Evolutionary conservation across 176 grass and related monocot genomes (phyloP), one percentile per base, ranked within the genome.

Genomic region (Hordeum marinum): DNA sequence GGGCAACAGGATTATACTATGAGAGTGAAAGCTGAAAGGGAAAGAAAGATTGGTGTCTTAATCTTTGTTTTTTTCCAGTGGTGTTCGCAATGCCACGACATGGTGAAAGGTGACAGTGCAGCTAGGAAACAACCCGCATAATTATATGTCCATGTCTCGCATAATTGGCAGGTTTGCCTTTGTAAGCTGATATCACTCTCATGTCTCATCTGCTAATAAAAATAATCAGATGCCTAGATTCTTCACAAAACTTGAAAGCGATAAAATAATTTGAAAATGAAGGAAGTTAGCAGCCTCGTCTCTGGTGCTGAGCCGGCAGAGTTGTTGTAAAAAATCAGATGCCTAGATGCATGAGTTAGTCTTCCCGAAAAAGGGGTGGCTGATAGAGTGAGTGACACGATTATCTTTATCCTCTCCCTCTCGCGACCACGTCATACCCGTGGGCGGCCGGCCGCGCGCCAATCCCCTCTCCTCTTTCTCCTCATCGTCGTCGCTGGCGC

Each of bases 11-110:
- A 14, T 18, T 48, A 18, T 46, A 73, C 45, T 74, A 42, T 74
- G 11, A 35, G 24, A 60, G n/a, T 10, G 62, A 35, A 39, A 29
- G 55, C 1, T 3, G 13, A 25, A 52, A 21, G 62, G 67, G 59
- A 59, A 67, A 21, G 18, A 43, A 34, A 10, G 27, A 2, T 6
- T 67, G 45, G 54, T 24, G 54, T 39, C 50, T 9, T n/a, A 5
- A 29, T 64, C 72, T n/a, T 36, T 25, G 3, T 41, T 66, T 86
- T 26, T 48, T 13, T 71, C 9, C 9, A 21, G 45, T 32, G 78
- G 25, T 37, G 31, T 20, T 8, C 3, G 35, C 36, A 31, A 50
- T 83, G 57, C 84, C 80, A 90, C 46, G 88, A 8, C 42, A 72
- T 7, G 2, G 24, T 60, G 25, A 41, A 72, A 82, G 41, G 26